Percentiles rank a stretch among this genome's conserved stretches.
Evolutionary conservation across 2,329 filamentous ascomycete species (phyloP).

Genomic region (Ceratocystis albifundus): DNA sequence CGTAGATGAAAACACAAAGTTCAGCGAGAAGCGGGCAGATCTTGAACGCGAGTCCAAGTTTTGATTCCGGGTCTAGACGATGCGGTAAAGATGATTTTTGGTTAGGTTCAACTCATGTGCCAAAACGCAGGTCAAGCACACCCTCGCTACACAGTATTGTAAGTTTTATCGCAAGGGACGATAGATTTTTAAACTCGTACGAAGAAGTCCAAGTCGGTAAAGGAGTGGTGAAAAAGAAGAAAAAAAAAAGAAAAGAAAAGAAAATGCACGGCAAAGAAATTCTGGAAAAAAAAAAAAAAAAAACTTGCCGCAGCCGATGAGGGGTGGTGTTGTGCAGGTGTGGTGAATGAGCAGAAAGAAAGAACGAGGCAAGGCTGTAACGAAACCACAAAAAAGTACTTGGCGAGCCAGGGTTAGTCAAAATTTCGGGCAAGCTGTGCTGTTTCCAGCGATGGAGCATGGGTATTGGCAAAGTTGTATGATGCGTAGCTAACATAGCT

Average conservation of each 20-base stretch:
- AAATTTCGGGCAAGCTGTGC: conserved; percentile 9
- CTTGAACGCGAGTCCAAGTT: not conserved
- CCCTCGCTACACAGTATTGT: not conserved
- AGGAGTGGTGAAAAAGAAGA: not conserved
- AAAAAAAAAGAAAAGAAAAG: too few species aligned
- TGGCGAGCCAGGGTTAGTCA: conserved; percentile 21
- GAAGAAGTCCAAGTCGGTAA: not conserved
- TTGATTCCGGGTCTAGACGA: not conserved
- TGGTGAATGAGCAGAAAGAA: conserved; percentile 7
- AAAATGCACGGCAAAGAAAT: not conserved
- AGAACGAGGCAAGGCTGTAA: conserved; percentile 23
- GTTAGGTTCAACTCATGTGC: not conserved
- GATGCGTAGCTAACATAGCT: not conserved
- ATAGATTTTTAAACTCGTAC: not conserved
- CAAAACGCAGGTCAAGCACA: conserved; percentile 1
- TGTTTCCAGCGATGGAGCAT: not conserved
- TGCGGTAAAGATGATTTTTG: not conserved
- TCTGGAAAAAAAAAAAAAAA: too few species aligned
- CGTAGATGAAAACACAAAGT: not conserved
- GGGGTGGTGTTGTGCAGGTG: conserved; percentile 18
- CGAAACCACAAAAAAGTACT: conserved; percentile 19
- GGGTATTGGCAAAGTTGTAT: not conserved
- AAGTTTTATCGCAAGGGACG: not conserved
- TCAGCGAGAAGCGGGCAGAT: not conserved
- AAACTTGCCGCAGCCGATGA: conserved; percentile 18